Percentiles rank a stretch among this genome's conserved stretches.
phyloP scores from a whole-genome alignment of 1,284 basidiomycete species.

The Thelephora terrestris region DNA sequence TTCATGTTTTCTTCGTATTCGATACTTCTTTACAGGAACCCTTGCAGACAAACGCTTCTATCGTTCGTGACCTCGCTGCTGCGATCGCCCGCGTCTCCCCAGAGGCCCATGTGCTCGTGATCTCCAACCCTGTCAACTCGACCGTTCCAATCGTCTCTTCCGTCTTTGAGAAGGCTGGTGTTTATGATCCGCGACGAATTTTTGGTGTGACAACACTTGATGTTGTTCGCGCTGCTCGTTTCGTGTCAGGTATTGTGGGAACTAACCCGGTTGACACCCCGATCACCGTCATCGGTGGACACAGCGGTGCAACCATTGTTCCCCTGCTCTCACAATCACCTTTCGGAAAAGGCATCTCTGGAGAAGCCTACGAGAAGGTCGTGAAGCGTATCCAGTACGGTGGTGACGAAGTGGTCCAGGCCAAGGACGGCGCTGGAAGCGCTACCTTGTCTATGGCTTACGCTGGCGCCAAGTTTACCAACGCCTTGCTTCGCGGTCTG shows the following conservation, averaged over 20 bases:
- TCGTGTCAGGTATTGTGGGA: slow-evolving; percentile 71
- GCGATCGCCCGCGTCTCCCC: slow-evolving; percentile 83
- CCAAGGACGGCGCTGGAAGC: slow-evolving; percentile 81
- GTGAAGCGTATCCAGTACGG: slow-evolving; percentile 93
- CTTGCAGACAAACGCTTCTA: slow-evolving; percentile 80
- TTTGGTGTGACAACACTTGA: slow-evolving; percentile 96
- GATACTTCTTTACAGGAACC: slow-evolving; percentile 2
- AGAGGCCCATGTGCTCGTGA: slow-evolving; percentile 88
- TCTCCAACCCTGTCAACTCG: slow-evolving; percentile 94
- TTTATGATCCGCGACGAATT: slow-evolving; percentile 76
- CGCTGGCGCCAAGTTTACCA: slow-evolving; percentile 85
- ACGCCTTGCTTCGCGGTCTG: slow-evolving; percentile 74
- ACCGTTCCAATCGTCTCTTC: slow-evolving; percentile 97
- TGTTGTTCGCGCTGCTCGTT: slow-evolving; percentile 91
- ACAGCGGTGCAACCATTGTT: slow-evolving; percentile 94
- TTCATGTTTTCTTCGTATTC: slow-evolving; percentile 9
- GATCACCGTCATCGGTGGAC: slow-evolving; percentile 91
- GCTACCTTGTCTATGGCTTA: slow-evolving; percentile 90
- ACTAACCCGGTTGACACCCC: slow-evolving; percentile 57
- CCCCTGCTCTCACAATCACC: slow-evolving; percentile 83
- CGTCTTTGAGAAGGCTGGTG: slow-evolving; percentile 88
- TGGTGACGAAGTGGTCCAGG: slow-evolving; percentile 89
- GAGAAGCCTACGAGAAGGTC: slow-evolving; percentile 60
- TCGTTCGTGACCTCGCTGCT: slow-evolving; percentile 91
- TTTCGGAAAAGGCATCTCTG: slow-evolving; percentile 54